A percentile compares a stretch with the other conserved stretches of the same genome.
phyloP scores from a whole-genome alignment of 2,329 filamentous ascomycete species.

The Neofusicoccum sp. region DNA sequence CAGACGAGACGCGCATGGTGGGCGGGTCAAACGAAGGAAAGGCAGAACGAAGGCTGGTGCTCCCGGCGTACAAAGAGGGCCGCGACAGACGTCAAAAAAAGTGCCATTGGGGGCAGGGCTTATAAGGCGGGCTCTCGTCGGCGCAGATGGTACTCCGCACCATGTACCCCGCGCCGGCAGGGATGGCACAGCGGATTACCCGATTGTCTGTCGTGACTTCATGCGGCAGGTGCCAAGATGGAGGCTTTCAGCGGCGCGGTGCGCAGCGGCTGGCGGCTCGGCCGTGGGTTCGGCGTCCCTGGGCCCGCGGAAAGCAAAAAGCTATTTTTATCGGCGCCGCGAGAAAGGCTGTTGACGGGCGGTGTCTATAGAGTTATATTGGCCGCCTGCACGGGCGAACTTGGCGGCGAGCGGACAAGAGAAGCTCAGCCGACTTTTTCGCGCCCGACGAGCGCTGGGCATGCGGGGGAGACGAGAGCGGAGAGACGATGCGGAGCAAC shows the following conservation, averaged over 20 bases:
- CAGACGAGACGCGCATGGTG: background rate
- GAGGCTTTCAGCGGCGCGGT: background rate
- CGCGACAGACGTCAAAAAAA: background rate
- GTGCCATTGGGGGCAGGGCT: background rate
- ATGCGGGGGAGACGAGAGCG: background rate
- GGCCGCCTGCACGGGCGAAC: background rate
- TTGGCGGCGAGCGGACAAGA: background rate
- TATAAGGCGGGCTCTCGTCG: background rate
- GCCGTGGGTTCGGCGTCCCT: background rate
- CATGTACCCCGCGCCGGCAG: background rate
- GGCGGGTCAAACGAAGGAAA: background rate
- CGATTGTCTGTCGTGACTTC: background rate
- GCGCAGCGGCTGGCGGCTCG: background rate
- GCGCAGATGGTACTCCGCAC: background rate
- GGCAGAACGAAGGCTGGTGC: background rate
- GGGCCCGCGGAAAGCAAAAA: background rate
- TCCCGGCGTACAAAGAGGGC: background rate
- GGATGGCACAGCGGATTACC: background rate
- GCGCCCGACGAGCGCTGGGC: background rate
- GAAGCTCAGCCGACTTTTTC: background rate
- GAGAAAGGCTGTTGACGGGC: background rate
- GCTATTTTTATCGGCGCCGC: background rate
- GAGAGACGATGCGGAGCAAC: background rate
- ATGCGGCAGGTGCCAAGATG: constrained; percentile 8
- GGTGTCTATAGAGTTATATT: background rate